Evolutionary conservation across 306 rosid genomes (phyloP), one percentile per base, ranked within the genome.

Genomic region (Vicia faba): DNA sequence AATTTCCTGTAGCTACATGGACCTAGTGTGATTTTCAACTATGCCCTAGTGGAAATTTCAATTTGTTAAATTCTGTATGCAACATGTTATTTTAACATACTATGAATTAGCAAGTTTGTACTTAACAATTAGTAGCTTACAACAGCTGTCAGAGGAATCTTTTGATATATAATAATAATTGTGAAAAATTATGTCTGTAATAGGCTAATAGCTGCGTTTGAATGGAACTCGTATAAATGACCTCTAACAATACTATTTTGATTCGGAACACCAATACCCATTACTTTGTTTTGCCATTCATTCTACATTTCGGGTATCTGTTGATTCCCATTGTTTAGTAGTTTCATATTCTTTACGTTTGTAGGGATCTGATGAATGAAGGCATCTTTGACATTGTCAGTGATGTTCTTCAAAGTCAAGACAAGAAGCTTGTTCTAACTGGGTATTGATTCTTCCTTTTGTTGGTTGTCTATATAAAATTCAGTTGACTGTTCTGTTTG

Each of bases 301-400:
- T 46, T 29, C 15, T 31, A n/a, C 50, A 66, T 57, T 50, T 61
- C 13, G 41, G 29, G 48, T 43, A 39, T 77, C 9, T 62, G 39
- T 64, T 41, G 57, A 63, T 31, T 66, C 40, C 65, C 23, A 44
- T 59, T 81, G 25, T 28, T 66, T 72, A 55, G 56, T 65, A 73
- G 44, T 33, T 76, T 40, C 56, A 67, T 77, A 26, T 50, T 80
- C 44, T 72, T 67, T 33, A 66, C 74, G 56, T 46, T 64, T 81
- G 75, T 72, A 92, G 98, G 91, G 96, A 92, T 83, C 88, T 92
- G 58, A 84, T 82, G 91, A 89, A 84, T 78, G 98, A 92, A 85
- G 98, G 98, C 33, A 87, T 92, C 76, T 92, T 92, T 77, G 93
- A 86, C 53, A 82, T 92, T 68, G 71, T 89, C 45, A 71, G 85